Evolutionary conservation across 2,329 filamentous ascomycete genomes (phyloP), one percentile per base, ranked within the genome.

Genomic region (Pezicula radicicola): DNA sequence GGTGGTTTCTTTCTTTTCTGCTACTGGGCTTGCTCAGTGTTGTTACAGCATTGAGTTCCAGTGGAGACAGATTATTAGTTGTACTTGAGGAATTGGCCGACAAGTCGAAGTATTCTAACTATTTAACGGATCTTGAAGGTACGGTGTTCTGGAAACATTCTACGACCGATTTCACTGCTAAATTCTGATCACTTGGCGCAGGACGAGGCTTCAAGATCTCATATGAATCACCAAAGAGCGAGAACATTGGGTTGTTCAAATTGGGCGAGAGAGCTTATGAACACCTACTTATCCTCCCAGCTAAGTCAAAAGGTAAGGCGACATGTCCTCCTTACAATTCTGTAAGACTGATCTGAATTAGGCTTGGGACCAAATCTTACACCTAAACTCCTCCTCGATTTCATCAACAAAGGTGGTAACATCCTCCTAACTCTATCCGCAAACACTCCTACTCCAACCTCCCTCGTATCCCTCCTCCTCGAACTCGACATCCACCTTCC

Each of bases 401-500:
- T 97, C 73, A 76, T 96, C 75, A 94, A 96, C 72, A 85, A 86
- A 52, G 79, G 94, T 53, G 94, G 94, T 70, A 99, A 99, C 74
- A 83, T 99, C 66, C 80, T 99, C 56, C 76, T 97, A 51, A 84
- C 90, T 28, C 85, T 97, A 56, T 91, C 91, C 33, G 85, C 89
- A 59, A 80, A 82, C 51, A 75, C 81, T 46, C 72, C 87, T 15
- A 85, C 88, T 3, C 85, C 93, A 13, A 84, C 82, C 50, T 84
- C 89, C 45, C 74, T 97, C 62, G 84, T 85, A 59, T 87, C 88
- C 40, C 79, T 96, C 51, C 88, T 97, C 48, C 76, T 89, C 64
- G 91, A 97, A 72, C 79, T 97, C 69, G 93, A 97, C 67, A 88
- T 99, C 65, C 78, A 85, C 60, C 82, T 97, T n/a, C 90, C 94